Percentiles rank a stretch among this genome's conserved stretches.
phyloP scores from a whole-genome alignment of 306 rosid genomes.

The Vigna angularis region DNA sequence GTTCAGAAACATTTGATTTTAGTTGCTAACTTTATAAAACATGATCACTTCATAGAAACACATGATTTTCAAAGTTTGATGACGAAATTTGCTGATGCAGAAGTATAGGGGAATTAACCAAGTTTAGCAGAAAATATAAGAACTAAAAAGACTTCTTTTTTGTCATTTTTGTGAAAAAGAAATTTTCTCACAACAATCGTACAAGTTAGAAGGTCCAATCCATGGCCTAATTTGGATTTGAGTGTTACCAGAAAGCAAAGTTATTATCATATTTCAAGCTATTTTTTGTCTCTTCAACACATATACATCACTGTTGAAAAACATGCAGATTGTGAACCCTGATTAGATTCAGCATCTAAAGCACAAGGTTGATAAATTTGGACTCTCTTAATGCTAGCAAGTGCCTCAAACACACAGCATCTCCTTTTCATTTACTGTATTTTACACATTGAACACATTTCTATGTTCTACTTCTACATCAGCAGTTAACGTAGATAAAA shows the following conservation, averaged over 20 bases:
- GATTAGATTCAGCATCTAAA: neutral
- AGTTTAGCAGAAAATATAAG: too few relatives aligned
- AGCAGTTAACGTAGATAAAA: neutral
- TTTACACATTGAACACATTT: conserved; percentile 30
- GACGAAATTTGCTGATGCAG: too few relatives aligned
- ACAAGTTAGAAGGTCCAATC: conserved; percentile 5
- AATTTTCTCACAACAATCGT: neutral
- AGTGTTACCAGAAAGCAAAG: conserved; percentile 1
- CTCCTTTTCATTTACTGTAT: conserved; percentile 17
- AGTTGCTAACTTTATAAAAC: too few relatives aligned
- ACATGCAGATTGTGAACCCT: neutral
- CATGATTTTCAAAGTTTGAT: too few relatives aligned
- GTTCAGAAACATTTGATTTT: too few relatives aligned
- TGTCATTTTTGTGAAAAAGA: neutral
- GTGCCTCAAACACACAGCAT: neutral
- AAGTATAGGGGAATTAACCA: too few relatives aligned
- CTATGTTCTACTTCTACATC: conserved; percentile 8
- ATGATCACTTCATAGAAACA: too few relatives aligned
- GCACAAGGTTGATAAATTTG: neutral
- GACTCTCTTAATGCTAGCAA: neutral
- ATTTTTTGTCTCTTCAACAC: conserved; percentile 1
- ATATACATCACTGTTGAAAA: neutral
- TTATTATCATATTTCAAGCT: neutral
- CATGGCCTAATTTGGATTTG: neutral
- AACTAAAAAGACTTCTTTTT: too few relatives aligned